Evolutionary conservation across 2,329 filamentous ascomycete species (phyloP), one percentile per base, ranked within the genome.

Genomic region (Trichoderma guizhouense): DNA sequence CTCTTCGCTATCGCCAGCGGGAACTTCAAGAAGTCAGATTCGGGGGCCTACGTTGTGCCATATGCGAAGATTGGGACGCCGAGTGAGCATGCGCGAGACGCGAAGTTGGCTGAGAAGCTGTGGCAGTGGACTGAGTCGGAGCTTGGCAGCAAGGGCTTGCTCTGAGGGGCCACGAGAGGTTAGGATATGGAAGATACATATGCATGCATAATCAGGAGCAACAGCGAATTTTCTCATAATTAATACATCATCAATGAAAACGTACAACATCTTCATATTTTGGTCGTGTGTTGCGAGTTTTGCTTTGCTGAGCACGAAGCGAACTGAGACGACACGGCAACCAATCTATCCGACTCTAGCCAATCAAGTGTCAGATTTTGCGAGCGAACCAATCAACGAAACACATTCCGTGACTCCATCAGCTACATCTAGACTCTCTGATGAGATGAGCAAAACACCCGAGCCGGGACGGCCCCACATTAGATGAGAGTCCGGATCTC

Each of bases 21-120:
- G 6, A 64, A 73, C 8, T 76, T 77, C 67, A 69, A 67, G 11
- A 32, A 66, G 12, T 36, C 21, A 3, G 69, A 75, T 14, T 76
- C 74, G 5, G 76, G 76, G 7, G 71, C 72, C 4, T 77, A 76
- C 18, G 69, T 77, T 11, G 72, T 76, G 28, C 76, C 75, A 14
- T 75, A 76, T 64, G 73, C 76, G 2, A 74, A 74, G 34, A 71
- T 77, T 18, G 75, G 76, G 21, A 75, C 68, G 18, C 73, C 75
- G 30, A 75, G 76, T 71, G 65, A 72, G 51, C 53, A 61, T 66
- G 74, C 74, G 47, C 53, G 68, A 58, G 73, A 72, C 57, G 24
- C 63, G 18, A 72, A 67, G n/a, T 43, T 75, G 60, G 75, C 75
- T 47, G 43, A 36, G 55, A 73, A 65, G 47, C 26, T 74, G 3